These are phyloP conservation scores for Aspergillus felis DNA, from an alignment of 2,329 filamentous ascomycete species.

Conservation along the genomic window DNA sequence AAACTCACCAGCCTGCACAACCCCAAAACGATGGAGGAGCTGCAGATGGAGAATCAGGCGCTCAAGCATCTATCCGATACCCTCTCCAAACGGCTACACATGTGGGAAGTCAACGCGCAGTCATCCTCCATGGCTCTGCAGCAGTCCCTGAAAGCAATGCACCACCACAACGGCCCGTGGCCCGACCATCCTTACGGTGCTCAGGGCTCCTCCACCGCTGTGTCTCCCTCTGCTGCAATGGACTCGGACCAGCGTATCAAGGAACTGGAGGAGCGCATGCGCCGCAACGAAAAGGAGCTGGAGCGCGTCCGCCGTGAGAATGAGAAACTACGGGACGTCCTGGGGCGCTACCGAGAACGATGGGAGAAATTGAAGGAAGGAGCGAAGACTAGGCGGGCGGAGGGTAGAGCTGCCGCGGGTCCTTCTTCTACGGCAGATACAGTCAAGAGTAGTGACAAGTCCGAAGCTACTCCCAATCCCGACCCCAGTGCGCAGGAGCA, in stretches of 20 bases:
- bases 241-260: slow-evolving; percentile 52
- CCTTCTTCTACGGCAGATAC: not conserved
- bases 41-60: slow-evolving; percentile 81
- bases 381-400: slow-evolving; percentile 44
- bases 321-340: slow-evolving; percentile 53
- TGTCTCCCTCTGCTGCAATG: slow-evolving; percentile 24
- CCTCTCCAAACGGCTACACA: slow-evolving; percentile 79
- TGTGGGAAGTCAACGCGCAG: slow-evolving; percentile 90
- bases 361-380: slow-evolving; percentile 68
- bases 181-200: slow-evolving; percentile 21
- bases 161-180: slow-evolving; percentile 34
- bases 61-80: slow-evolving; percentile 83
- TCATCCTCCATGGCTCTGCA: slow-evolving; percentile 80
- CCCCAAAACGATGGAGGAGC: slow-evolving; percentile 74
- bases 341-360: slow-evolving; percentile 57
- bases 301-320: slow-evolving; percentile 61
- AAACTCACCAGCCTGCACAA: slow-evolving; percentile 34
- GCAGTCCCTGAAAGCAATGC: slow-evolving; percentile 64
- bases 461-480: not conserved
- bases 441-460: not conserved
- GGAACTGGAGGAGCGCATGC: slow-evolving; percentile 66
- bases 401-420: slow-evolving; percentile 17
- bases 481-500: not conserved
- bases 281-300: slow-evolving; percentile 55
- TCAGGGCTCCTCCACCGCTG: slow-evolving; percentile 27